Conservation (phyloP, 768 basidiomycete species). For the Termitomyces sp. region DNA sequence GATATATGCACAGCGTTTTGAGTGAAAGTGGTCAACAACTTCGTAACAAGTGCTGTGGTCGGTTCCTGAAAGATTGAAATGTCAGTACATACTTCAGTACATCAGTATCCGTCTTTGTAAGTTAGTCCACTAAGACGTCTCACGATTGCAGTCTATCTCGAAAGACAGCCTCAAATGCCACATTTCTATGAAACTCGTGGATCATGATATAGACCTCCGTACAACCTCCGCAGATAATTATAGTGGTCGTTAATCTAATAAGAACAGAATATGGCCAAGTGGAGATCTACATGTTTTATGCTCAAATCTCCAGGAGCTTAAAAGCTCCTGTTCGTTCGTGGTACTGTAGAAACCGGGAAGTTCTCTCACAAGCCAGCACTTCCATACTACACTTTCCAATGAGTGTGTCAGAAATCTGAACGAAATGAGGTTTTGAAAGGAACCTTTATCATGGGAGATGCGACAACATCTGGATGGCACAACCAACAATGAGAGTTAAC, state of each 20-base stretch:
- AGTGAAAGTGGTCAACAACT: not conserved
- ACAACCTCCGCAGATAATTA: not conserved
- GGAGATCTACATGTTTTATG: slow-evolving; percentile 9
- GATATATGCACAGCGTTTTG: not conserved
- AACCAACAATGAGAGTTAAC: slow-evolving; percentile 18
- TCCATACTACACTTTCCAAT: slow-evolving; percentile 1
- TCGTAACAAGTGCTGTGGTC: not conserved
- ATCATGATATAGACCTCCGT: not conserved
- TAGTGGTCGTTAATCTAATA: not conserved
- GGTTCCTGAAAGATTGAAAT: not conserved
- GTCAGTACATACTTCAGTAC: no score
- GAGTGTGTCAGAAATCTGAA: slow-evolving; percentile 4
- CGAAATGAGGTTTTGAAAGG: slow-evolving; percentile 4
- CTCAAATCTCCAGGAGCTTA: slow-evolving; percentile 3
- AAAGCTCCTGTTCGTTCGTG: not conserved
- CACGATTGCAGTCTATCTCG: not conserved
- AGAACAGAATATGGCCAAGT: not conserved
- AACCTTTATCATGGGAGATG: slow-evolving; percentile 1
- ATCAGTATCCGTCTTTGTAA: not conserved
- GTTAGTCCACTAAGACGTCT: not conserved
- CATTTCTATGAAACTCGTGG: not conserved
- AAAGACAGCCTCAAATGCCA: not conserved
- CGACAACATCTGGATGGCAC: slow-evolving; percentile 15
- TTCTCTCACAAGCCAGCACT: not conserved
- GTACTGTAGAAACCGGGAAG: slow-evolving; percentile 9